These are phyloP conservation scores for Serendipita indica DNA, from an alignment of 768 basidiomycete genomes.

Conservation along the genomic window DNA sequence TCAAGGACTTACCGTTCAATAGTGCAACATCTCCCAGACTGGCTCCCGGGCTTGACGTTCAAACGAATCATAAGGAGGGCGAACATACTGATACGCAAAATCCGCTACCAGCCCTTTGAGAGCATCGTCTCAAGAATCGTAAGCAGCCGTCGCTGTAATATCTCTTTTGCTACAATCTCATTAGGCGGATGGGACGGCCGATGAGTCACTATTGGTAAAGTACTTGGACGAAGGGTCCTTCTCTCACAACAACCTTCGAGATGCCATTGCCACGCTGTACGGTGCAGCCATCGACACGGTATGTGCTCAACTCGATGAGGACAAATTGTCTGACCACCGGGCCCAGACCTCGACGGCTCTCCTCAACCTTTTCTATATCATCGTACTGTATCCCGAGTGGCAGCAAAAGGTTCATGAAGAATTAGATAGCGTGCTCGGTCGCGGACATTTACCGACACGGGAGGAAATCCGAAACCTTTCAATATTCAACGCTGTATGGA, in stretches of 20 bases:
- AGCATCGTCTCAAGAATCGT: no score
- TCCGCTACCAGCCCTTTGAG: no score
- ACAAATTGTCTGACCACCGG: no score
- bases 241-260: not conserved
- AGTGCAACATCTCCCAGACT: slow-evolving; percentile 40
- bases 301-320: no score
- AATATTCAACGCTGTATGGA: not conserved
- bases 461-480: not conserved
- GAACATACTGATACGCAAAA: no score
- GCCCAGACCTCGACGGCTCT: not conserved
- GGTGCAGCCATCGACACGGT: no score
- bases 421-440: not conserved
- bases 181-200: not conserved
- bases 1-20: slow-evolving; percentile 2
- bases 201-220: not conserved
- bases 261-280: not conserved
- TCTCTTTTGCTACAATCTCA: not conserved
- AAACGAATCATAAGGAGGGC: no score
- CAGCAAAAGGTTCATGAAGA: not conserved
- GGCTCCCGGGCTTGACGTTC: slow-evolving; percentile 57
- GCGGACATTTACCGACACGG: not conserved
- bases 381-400: not conserved
- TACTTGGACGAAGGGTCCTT: not conserved
- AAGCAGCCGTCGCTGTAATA: no score
- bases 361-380: not conserved